Percentiles rank a stretch among this genome's conserved stretches.
phyloP scores from a whole-genome alignment of 768 basidiomycete genomes.

The Auriscalpium microsporum region DNA sequence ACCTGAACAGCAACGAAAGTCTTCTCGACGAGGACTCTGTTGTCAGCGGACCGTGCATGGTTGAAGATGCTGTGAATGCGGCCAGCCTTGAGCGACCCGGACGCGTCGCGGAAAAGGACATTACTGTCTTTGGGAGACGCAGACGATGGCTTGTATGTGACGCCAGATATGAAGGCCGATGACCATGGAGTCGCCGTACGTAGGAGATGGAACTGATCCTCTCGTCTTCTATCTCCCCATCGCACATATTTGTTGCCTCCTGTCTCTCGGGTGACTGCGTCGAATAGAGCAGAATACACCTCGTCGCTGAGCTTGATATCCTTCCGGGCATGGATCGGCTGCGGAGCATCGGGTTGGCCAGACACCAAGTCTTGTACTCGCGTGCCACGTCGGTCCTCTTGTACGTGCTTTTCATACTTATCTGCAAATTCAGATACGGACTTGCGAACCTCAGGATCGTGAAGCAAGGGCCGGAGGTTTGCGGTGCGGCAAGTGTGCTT shows the following conservation, averaged over 20 bases:
- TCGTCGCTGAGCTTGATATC: background rate
- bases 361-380: background rate
- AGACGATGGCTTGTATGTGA: background rate
- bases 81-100: background rate
- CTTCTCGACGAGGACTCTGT: background rate
- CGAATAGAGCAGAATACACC: background rate
- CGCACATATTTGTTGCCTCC: background rate
- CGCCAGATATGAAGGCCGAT: background rate
- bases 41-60: background rate
- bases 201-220: background rate
- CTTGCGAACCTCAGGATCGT: background rate
- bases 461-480: background rate
- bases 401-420: background rate
- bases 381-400: background rate
- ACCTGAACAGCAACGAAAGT: background rate
- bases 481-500: background rate
- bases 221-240: background rate
- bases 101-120: background rate
- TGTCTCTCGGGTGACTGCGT: background rate
- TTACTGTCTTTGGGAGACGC: background rate
- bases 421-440: background rate
- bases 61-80: background rate
- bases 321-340: too few relatives aligned
- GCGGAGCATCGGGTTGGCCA: too few relatives aligned
- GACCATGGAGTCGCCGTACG: background rate